Conservation (phyloP, 805 yeast species). For the Cyberlindnera mycetangii region DNA sequence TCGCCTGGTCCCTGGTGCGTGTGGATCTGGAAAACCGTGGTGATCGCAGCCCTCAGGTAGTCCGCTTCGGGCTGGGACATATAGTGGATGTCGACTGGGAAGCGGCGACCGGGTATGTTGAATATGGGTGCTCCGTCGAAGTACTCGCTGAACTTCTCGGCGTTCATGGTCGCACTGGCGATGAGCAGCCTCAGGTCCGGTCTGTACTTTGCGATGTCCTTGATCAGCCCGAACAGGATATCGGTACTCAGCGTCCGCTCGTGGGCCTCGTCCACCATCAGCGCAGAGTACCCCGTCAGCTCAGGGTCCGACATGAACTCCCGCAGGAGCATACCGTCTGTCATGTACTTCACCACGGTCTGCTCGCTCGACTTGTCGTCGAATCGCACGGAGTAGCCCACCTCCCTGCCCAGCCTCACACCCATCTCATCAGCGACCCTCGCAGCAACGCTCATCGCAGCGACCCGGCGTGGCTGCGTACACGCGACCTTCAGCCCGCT, state of each 20-base stretch:
- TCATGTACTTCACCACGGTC: conserved; percentile 83
- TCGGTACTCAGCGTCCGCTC: conserved; percentile 95
- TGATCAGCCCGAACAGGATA: conserved; percentile 71
- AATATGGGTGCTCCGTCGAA: conserved; percentile 84
- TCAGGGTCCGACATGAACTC: conserved; percentile 81
- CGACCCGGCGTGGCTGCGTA: conserved; percentile 94
- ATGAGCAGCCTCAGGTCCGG: conserved; percentile 73
- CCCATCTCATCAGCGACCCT: conserved; percentile 91
- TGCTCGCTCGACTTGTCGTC: conserved; percentile 68
- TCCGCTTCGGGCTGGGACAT: conserved; percentile 88
- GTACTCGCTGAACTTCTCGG: conserved; percentile 78
- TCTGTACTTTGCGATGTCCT: conserved; percentile 60
- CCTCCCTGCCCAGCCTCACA: conserved; percentile 75
- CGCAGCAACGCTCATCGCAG: conserved; percentile 86
- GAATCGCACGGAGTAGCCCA: conserved; percentile 86
- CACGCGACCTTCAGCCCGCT: conserved; percentile 67
- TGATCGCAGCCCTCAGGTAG: conserved; percentile 83
- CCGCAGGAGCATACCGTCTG: conserved; percentile 91
- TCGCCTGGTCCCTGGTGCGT: conserved; percentile 72
- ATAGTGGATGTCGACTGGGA: conserved; percentile 83
- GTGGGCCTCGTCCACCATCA: conserved; percentile 97
- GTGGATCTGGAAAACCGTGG: conserved; percentile 87
- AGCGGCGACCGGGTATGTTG: conserved; percentile 89
- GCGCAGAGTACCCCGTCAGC: conserved; percentile 64
- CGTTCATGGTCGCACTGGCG: conserved; percentile 94